These are phyloP conservation scores for Polymyxa betae DNA, from an alignment of 208 protist species.

Conservation along the genomic window DNA sequence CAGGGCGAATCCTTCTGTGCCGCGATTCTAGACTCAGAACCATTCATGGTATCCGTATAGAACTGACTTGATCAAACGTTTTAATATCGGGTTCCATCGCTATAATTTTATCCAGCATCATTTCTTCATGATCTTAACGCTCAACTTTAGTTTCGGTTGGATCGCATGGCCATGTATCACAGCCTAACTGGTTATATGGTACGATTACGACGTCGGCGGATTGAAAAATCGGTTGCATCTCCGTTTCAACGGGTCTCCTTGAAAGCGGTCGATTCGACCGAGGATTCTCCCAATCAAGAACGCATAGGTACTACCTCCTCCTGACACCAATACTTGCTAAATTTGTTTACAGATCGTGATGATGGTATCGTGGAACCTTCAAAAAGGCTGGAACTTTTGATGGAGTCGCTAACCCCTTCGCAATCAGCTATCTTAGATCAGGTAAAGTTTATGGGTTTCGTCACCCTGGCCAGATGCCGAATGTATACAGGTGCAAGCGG, in stretches of 20 bases:
- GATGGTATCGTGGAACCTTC: too few relatives aligned
- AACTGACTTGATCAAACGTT: neutral
- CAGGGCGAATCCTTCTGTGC: conserved; percentile 5
- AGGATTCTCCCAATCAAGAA: neutral
- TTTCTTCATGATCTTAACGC: neutral
- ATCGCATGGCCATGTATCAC: conserved; percentile 51
- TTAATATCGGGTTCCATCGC: neutral
- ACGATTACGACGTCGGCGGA: neutral
- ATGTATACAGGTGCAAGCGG: neutral
- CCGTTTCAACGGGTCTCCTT: neutral
- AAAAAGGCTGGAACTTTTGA: too few relatives aligned
- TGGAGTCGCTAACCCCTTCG: too few relatives aligned
- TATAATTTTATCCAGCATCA: neutral
- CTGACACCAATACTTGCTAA: too few relatives aligned
- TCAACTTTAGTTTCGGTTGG: conserved; percentile 11
- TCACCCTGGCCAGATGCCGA: too few relatives aligned
- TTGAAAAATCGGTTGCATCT: neutral
- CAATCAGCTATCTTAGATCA: neutral
- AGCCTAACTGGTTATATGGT: conserved; percentile 50
- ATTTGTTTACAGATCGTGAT: too few relatives aligned
- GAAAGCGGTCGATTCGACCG: too few relatives aligned
- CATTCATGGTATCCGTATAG: conserved; percentile 4
- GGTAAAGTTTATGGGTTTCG: too few relatives aligned
- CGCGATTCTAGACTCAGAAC: conserved; percentile 37
- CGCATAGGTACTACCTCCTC: too few relatives aligned